phyloP scores from a whole-genome alignment of 2,329 filamentous ascomycete genomes.

The Phialophora expanda region DNA sequence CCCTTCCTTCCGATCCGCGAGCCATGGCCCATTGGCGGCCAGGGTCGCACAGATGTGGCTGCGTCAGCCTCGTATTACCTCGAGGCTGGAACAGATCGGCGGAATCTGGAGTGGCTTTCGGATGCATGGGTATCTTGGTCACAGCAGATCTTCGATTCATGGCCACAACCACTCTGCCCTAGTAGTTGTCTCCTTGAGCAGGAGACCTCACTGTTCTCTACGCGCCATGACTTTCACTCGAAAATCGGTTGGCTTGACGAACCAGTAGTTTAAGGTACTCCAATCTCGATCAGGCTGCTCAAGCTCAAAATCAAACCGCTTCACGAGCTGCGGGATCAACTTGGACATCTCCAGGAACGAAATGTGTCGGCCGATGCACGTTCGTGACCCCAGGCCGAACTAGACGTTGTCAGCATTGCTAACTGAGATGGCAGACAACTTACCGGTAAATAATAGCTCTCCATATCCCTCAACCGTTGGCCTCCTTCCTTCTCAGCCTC shows the following conservation, averaged over 20 bases:
- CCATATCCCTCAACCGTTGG: constrained; percentile 44
- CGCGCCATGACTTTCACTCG: constrained; percentile 42
- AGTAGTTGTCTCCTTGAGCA: not conserved
- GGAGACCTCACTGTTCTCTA: constrained; percentile 12
- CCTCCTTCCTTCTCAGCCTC: constrained; percentile 45
- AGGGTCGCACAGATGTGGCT: constrained; percentile 8
- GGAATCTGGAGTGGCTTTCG: not conserved
- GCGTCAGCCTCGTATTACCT: not conserved
- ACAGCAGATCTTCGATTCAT: not conserved
- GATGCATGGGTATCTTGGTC: not conserved
- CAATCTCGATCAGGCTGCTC: constrained; percentile 33
- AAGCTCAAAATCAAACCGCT: constrained; percentile 37
- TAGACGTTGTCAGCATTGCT: constrained; percentile 44
- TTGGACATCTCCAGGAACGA: constrained; percentile 42
- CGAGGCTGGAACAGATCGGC: constrained; percentile 5
- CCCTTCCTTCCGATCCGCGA: not conserved
- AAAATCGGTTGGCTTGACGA: constrained; percentile 46
- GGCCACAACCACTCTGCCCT: not conserved
- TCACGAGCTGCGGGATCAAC: constrained; percentile 40
- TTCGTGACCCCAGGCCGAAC: constrained; percentile 51
- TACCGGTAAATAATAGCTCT: constrained; percentile 50
- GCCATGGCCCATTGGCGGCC: constrained; percentile 2
- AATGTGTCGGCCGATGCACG: constrained; percentile 44
- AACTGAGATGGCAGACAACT: constrained; percentile 21
- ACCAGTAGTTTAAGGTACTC: constrained; percentile 38